A percentile compares a stretch with the other conserved stretches of the same genome.
phyloP scores from a whole-genome alignment of 768 basidiomycete genomes.

The Auriscalpium microsporum region DNA sequence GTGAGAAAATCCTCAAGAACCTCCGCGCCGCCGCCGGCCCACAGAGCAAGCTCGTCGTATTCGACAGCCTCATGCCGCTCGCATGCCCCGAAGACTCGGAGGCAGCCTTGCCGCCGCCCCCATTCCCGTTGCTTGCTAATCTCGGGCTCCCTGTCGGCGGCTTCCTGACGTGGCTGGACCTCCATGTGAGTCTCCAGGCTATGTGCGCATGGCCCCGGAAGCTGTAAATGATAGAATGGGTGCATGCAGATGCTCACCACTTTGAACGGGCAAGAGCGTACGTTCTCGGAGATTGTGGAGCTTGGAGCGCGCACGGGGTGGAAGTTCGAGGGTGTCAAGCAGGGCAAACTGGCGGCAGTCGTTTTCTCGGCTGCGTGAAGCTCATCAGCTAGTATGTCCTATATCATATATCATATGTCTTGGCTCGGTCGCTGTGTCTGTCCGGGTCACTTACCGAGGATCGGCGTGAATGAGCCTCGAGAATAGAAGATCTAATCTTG shows the following conservation, averaged over 20 bases:
- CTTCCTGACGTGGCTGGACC: background rate
- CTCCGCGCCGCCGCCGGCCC: constrained; percentile 15
- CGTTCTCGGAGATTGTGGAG: constrained; percentile 17
- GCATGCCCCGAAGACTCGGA: background rate
- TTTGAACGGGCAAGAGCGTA: constrained; percentile 24
- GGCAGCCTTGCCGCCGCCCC: background rate
- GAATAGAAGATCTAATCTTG: too few species aligned
- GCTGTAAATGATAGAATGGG: too few species aligned
- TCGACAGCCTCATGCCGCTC: constrained; percentile 15
- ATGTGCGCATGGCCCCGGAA: background rate
- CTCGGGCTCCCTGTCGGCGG: background rate
- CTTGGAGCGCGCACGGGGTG: constrained; percentile 21
- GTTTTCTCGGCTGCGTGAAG: background rate
- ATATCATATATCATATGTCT: too few species aligned
- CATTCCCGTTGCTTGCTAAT: constrained; percentile 5
- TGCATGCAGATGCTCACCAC: constrained; percentile 21
- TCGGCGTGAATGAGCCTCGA: too few species aligned
- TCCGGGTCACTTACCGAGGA: too few species aligned
- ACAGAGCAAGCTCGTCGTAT: constrained; percentile 15
- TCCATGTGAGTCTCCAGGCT: background rate
- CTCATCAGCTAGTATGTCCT: too few species aligned
- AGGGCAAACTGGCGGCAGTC: background rate
- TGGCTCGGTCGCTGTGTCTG: too few species aligned
- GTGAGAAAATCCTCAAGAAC: constrained; percentile 12
- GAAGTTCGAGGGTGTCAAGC: constrained; percentile 21